These are phyloP conservation scores for Penicillium capsulatum DNA, from an alignment of 2,329 filamentous ascomycete genomes.

Conservation along the genomic window DNA sequence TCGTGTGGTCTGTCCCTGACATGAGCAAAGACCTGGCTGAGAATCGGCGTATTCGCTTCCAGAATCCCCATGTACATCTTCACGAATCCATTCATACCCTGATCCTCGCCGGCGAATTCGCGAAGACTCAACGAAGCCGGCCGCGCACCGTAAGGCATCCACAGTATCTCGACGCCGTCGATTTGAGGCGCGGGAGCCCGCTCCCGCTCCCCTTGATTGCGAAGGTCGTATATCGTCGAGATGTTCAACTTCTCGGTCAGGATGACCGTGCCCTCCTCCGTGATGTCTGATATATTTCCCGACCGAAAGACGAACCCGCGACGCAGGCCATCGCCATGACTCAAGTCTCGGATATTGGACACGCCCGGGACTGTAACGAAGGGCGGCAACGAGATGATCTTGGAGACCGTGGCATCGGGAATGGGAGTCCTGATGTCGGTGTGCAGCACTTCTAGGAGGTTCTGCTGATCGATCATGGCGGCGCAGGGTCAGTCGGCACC, in stretches of 20 bases:
- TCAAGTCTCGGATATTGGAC: constrained; percentile 28
- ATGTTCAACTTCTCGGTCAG: constrained; percentile 55
- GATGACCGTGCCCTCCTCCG: constrained; percentile 50
- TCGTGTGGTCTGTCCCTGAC: constrained; percentile 46
- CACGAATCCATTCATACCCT: constrained; percentile 61
- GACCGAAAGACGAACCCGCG: constrained; percentile 60
- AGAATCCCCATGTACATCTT: constrained; percentile 66
- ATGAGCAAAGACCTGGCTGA: constrained; percentile 58
- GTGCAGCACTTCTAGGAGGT: constrained; percentile 19
- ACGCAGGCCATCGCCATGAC: constrained; percentile 39
- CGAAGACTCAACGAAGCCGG: constrained; percentile 16
- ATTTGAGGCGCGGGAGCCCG: constrained; percentile 49
- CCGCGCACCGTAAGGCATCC: constrained; percentile 50
- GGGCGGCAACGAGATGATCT: constrained; percentile 25
- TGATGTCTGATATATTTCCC: constrained; percentile 60
- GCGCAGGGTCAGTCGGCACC: background rate
- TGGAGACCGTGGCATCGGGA: constrained; percentile 16
- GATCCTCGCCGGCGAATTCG: constrained; percentile 45
- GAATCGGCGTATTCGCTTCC: constrained; percentile 57
- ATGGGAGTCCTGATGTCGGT: constrained; percentile 25
- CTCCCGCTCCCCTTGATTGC: constrained; percentile 50
- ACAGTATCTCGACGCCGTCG: constrained; percentile 53
- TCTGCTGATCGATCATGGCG: constrained; percentile 19
- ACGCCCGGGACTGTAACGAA: constrained; percentile 26
- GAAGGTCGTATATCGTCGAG: constrained; percentile 64